Conservation (phyloP, 2,329 filamentous ascomycete species). For the Apiospora arundinis region DNA sequence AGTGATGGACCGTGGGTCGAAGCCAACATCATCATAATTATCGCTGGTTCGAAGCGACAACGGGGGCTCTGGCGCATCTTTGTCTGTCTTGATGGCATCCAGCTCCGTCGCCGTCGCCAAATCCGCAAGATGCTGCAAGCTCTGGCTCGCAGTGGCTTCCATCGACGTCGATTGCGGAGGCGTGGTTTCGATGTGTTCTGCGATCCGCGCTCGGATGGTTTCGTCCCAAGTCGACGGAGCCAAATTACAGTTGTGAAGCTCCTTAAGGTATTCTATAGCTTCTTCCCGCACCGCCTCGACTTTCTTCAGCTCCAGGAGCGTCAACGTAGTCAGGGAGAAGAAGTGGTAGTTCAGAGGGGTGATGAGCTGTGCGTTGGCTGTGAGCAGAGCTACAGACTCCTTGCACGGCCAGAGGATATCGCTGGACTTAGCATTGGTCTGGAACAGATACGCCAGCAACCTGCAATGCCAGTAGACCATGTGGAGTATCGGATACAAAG, state of each 20-base stretch:
- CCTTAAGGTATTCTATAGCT: conserved; percentile 60
- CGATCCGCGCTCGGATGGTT: conserved; percentile 58
- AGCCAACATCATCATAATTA: conserved; percentile 50
- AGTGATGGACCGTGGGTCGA: conserved; percentile 47
- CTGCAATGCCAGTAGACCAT: conserved; percentile 75
- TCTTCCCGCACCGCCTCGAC: conserved; percentile 62
- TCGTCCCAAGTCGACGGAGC: conserved; percentile 63
- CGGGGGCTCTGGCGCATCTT: conserved; percentile 26
- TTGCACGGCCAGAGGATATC: conserved; percentile 67
- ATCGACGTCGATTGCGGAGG: conserved; percentile 44
- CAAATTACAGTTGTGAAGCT: conserved; percentile 60
- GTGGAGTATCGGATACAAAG: conserved; percentile 62
- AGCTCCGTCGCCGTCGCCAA: conserved; percentile 52
- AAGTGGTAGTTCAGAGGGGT: conserved; percentile 74
- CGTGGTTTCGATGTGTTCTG: conserved; percentile 45
- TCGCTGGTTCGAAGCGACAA: conserved; percentile 36
- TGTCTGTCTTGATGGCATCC: conserved; percentile 35
- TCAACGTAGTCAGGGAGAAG: conserved; percentile 62
- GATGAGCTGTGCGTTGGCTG: conserved; percentile 58
- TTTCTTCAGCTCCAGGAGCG: conserved; percentile 65
- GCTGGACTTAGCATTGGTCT: conserved; percentile 58
- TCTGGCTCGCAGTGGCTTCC: conserved; percentile 54
- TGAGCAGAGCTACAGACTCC: conserved; percentile 64
- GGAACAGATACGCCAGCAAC: conserved; percentile 67
- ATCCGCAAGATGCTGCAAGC: conserved; percentile 68